Conservation (phyloP, 2,329 filamentous ascomycete genomes). For the Sporothrix humicola region DNA sequence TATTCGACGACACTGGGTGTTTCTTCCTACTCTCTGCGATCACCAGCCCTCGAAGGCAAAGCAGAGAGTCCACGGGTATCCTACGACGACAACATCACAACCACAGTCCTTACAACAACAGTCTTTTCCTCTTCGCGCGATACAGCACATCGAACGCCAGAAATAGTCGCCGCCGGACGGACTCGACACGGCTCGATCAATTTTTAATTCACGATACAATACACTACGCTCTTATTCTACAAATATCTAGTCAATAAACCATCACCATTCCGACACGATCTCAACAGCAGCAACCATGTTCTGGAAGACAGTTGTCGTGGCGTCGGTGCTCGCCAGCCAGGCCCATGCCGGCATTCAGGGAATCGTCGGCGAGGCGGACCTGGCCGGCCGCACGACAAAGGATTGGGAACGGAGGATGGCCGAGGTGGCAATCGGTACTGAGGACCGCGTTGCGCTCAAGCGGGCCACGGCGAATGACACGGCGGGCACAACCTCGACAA, state of each 20-base stretch:
- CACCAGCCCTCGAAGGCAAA: conserved; percentile 20
- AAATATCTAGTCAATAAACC: neutral
- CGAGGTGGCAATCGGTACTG: conserved; percentile 38
- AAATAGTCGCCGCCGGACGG: conserved; percentile 38
- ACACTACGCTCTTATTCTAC: neutral
- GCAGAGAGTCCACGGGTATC: conserved; percentile 20
- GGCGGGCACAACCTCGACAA: conserved; percentile 29
- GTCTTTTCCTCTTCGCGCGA: neutral
- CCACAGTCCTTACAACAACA: conserved; percentile 1
- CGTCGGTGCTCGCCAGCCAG: conserved; percentile 47
- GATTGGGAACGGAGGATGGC: conserved; percentile 44
- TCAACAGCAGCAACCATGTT: conserved; percentile 44
- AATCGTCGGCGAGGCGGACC: conserved; percentile 40
- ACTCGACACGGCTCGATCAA: conserved; percentile 29
- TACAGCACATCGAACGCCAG: conserved; percentile 17
- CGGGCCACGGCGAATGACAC: conserved; percentile 33
- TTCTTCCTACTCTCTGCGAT: conserved; percentile 17
- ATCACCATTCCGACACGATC: neutral
- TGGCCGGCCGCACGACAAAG: conserved; percentile 39
- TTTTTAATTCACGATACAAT: neutral
- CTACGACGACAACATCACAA: neutral
- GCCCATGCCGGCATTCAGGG: conserved; percentile 46
- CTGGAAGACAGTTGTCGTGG: conserved; percentile 46
- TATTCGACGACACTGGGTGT: conserved; percentile 23
- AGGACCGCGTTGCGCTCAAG: conserved; percentile 35